These are phyloP conservation scores for Ceratocystis variospora DNA, from an alignment of 2,329 filamentous ascomycete genomes.

Conservation along the genomic window DNA sequence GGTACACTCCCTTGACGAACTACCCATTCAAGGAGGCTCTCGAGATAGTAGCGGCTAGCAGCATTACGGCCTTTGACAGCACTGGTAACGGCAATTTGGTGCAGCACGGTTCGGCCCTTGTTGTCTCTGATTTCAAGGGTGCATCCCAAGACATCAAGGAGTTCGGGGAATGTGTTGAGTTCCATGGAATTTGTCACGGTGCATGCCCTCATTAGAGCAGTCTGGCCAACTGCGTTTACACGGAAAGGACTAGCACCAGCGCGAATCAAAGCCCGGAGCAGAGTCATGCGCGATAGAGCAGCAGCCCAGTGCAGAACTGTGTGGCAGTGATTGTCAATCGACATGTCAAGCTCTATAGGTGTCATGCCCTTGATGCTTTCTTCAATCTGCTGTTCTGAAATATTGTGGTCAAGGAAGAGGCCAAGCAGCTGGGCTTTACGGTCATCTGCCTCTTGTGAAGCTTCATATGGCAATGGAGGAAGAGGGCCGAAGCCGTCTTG, in stretches of 20 bases:
- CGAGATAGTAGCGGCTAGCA: conserved; percentile 89
- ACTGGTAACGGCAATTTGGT: conserved; percentile 92
- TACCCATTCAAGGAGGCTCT: conserved; percentile 86
- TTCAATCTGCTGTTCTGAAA: conserved; percentile 58
- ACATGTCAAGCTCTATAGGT: conserved; percentile 74
- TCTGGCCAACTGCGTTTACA: conserved; percentile 81
- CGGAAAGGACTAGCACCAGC: conserved; percentile 78
- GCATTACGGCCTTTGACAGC: conserved; percentile 86
- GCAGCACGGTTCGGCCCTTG: conserved; percentile 79
- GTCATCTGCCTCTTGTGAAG: conserved; percentile 53
- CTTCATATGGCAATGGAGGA: conserved; percentile 48
- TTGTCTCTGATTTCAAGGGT: conserved; percentile 85
- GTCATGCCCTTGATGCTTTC: conserved; percentile 64
- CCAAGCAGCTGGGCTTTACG: conserved; percentile 73
- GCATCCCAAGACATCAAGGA: conserved; percentile 75
- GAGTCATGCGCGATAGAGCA: conserved; percentile 70
- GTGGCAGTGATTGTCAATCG: conserved; percentile 77
- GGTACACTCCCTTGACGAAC: conserved; percentile 65
- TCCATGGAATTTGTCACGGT: conserved; percentile 91
- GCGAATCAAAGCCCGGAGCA: conserved; percentile 67
- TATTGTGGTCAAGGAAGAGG: conserved; percentile 62
- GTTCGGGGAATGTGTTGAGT: conserved; percentile 74
- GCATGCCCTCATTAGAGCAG: conserved; percentile 82
- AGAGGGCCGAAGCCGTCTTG: conserved; percentile 44
- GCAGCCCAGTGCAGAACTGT: conserved; percentile 95